phyloP scores from a whole-genome alignment of 805 yeast species.

The Candida krabiensis region DNA sequence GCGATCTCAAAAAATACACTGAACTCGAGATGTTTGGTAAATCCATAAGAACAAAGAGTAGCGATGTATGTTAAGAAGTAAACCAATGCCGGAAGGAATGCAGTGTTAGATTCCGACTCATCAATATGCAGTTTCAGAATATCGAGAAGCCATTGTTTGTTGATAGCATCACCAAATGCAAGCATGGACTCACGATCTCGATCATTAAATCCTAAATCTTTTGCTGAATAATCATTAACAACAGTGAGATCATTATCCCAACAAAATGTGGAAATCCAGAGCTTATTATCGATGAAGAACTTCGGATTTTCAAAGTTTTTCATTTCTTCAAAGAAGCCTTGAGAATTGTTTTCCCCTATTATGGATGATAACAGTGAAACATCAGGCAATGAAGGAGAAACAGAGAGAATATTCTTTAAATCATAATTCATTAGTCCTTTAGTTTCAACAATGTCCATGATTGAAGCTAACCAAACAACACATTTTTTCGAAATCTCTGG shows the following conservation, averaged over 20 bases:
- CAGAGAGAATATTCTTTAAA: conserved; percentile 37
- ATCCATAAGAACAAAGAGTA: conserved; percentile 46
- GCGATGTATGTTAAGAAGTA: conserved; percentile 53
- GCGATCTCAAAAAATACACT: conserved; percentile 55
- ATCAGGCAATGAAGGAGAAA: conserved; percentile 30
- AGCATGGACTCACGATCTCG: conserved; percentile 44
- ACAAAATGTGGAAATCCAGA: conserved; percentile 66
- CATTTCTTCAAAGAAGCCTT: conserved; percentile 52
- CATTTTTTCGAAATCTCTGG: conserved; percentile 65
- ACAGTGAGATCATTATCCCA: conserved; percentile 65
- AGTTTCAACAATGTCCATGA: conserved; percentile 35
- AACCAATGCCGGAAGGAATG: conserved; percentile 66
- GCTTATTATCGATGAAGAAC: conserved; percentile 58
- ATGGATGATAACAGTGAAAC: conserved; percentile 13
- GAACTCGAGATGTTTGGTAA: conserved; percentile 42
- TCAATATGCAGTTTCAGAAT: conserved; percentile 54
- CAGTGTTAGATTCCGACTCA: conserved; percentile 68
- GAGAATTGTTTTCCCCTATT: conserved; percentile 21
- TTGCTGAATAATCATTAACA: conserved; percentile 34
- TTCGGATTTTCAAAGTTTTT: conserved; percentile 43
- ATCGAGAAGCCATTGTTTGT: conserved; percentile 57
- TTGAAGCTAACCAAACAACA: conserved; percentile 56
- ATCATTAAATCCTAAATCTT: conserved; percentile 33
- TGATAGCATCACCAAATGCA: conserved; percentile 44
- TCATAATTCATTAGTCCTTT: conserved; percentile 37